These are phyloP conservation scores for Paecilomyces dactylethromorphus DNA, from an alignment of 2,329 filamentous ascomycete genomes.

Conservation along the genomic window DNA sequence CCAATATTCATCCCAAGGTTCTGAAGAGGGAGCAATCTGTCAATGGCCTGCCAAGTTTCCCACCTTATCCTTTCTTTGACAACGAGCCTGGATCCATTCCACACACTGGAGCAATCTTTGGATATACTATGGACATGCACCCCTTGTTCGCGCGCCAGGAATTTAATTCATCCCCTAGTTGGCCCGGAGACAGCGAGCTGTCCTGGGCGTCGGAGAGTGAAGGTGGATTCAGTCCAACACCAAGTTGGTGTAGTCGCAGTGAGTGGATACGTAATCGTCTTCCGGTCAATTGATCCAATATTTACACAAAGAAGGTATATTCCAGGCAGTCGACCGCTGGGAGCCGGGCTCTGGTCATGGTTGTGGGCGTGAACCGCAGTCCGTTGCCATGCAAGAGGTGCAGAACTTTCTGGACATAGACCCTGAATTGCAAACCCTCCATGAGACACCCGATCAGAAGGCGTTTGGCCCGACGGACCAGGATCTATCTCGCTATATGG, in stretches of 20 bases:
- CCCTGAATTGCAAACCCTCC: neutral
- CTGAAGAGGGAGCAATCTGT: neutral
- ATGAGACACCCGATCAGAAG: neutral
- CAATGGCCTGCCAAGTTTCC: neutral
- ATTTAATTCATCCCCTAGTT: neutral
- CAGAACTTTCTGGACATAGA: slow-evolving; percentile 3
- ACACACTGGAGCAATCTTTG: slow-evolving; percentile 2
- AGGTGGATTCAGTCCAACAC: slow-evolving; percentile 13
- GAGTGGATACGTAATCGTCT: neutral
- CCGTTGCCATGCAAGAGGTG: neutral
- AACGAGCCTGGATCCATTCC: neutral
- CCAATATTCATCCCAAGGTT: neutral
- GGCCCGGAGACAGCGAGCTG: slow-evolving; percentile 6
- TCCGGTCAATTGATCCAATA: neutral
- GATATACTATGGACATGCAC: slow-evolving; percentile 1
- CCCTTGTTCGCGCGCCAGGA: neutral
- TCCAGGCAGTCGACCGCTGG: neutral
- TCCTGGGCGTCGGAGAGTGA: slow-evolving; percentile 18
- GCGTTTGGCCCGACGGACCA: neutral
- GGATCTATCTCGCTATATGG: neutral
- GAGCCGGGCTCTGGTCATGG: neutral
- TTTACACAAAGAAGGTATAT: neutral
- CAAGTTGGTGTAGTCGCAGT: neutral
- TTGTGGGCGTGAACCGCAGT: neutral
- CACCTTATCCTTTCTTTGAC: neutral